phyloP scores from a whole-genome alignment of 2,329 filamentous ascomycete genomes.

The Knoxdaviesia proteae region DNA sequence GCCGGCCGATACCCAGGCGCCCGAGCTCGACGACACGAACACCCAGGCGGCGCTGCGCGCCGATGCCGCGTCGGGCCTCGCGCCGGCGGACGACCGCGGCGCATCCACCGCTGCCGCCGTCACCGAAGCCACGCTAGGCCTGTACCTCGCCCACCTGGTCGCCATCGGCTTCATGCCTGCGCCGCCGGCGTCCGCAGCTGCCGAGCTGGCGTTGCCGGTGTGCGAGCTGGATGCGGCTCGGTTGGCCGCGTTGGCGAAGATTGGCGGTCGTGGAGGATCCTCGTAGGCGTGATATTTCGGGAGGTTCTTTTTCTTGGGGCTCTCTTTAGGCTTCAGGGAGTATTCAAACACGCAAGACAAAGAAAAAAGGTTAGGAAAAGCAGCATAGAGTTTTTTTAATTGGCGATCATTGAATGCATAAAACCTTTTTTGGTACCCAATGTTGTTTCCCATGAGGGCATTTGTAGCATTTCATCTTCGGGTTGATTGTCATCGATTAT shows the following conservation, averaged over 20 bases:
- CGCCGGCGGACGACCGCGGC: slow-evolving; percentile 21
- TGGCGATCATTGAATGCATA: too few species aligned
- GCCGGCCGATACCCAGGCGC: slow-evolving; percentile 44
- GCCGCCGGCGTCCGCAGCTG: slow-evolving; percentile 11
- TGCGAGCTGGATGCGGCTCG: slow-evolving; percentile 15
- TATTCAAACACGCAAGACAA: too few species aligned
- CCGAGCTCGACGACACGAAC: slow-evolving; percentile 44
- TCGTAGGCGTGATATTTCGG: too few species aligned
- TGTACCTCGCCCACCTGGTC: slow-evolving; percentile 38
- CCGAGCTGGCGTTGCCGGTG: slow-evolving; percentile 18
- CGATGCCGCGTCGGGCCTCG: slow-evolving; percentile 22
- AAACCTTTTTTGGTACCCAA: too few species aligned
- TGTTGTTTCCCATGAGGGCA: too few species aligned
- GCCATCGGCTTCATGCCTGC: slow-evolving; percentile 35
- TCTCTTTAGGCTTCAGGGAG: too few species aligned
- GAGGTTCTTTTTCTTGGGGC: too few species aligned
- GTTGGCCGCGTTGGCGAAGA: slow-evolving; percentile 3
- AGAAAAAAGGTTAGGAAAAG: too few species aligned
- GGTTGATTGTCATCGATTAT: too few species aligned
- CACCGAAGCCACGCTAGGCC: slow-evolving; percentile 32
- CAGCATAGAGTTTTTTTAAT: too few species aligned
- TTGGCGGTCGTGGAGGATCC: slow-evolving; percentile 5
- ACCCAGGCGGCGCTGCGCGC: slow-evolving; percentile 33
- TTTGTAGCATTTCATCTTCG: too few species aligned
- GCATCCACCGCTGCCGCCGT: slow-evolving; percentile 28